Base-by-base conservation (phyloP, 139 green algal genomes). In the Monoraphidium neglectum region DNA sequence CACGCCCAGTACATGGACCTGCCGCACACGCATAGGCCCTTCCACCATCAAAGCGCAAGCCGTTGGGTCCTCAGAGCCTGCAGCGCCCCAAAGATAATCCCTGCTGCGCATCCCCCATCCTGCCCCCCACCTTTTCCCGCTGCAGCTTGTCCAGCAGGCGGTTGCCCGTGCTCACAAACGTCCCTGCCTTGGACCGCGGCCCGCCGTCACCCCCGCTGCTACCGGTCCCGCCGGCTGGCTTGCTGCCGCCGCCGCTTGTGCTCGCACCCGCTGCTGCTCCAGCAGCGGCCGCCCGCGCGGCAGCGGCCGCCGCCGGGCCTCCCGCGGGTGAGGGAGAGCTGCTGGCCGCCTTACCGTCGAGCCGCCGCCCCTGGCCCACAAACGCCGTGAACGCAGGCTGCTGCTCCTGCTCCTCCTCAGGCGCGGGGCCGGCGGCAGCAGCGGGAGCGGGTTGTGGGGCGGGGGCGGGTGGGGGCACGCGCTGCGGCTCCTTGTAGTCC, bases 401-500 rank as follows among this genome's bases (percentile, higher is more conserved):
- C 56, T 90, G 75, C 56, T 75, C 56, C 30, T 21, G 18, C 13
- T 59, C 60, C 21, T 56, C 62, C 57, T 75, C 74, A 73, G 77
- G 71, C 36, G 72, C 32, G 15, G 56, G 30, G 15, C 64, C 35
- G 68, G 82, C 77, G 40, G 68, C 74, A 54, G 60, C 38, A 61
- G 76, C 51, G 51, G 35, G 35, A 54, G 54, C 60, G 24, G 26
- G 53, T 59, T 54, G 71, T 43, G 21, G 75, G 68, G 36, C 77
- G 51, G 32, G 73, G 24, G 51, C 70, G 23, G 38, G 35, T n/a
- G 54, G 62, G n/a, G 13, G 46, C 40, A 47, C n/a, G 49, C 28
- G 56, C 26, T 76, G 59, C 6, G 96, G 94, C 84, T 98, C 94
- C 59, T 95, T 91, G 81, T 98, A 99, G 77, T 99, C 96, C 69